phyloP scores from a whole-genome alignment of 805 yeast species.

The Alloascoidea africana region DNA sequence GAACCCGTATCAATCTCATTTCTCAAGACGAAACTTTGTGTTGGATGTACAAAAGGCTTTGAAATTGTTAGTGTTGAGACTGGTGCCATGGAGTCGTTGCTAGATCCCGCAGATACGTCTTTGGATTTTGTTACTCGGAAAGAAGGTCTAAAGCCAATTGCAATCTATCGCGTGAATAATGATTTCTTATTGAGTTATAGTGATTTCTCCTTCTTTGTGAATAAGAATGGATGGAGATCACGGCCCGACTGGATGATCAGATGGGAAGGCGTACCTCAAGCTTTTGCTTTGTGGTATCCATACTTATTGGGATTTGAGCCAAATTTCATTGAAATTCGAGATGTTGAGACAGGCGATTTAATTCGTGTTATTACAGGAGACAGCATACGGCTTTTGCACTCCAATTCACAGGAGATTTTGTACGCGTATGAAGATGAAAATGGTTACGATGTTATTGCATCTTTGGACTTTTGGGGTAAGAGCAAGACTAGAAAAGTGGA shows the following conservation, averaged over 20 bases:
- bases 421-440: conserved; percentile 84
- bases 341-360: conserved; percentile 75
- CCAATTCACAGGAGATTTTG: conserved; percentile 83
- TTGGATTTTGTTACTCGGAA: conserved; percentile 81
- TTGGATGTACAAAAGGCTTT: conserved; percentile 94
- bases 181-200: conserved; percentile 82
- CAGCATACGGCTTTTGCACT: conserved; percentile 76
- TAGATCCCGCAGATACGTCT: conserved; percentile 98
- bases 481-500: neutral
- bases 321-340: conserved; percentile 82
- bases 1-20: conserved; percentile 90
- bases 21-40: conserved; percentile 74
- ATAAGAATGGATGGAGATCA: conserved; percentile 92
- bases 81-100: conserved; percentile 71
- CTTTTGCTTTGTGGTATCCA: conserved; percentile 89
- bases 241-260: conserved; percentile 85
- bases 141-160: conserved; percentile 77
- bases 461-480: conserved; percentile 73
- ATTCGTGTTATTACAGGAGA: conserved; percentile 86
- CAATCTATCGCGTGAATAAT: conserved; percentile 78
- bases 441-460: conserved; percentile 86
- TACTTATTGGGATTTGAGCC: conserved; percentile 83
- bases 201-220: conserved; percentile 89
- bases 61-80: conserved; percentile 83
- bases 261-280: conserved; percentile 95